Conservation (phyloP, 352 stramenopile species). For the Phytophthora kernoviae region DNA sequence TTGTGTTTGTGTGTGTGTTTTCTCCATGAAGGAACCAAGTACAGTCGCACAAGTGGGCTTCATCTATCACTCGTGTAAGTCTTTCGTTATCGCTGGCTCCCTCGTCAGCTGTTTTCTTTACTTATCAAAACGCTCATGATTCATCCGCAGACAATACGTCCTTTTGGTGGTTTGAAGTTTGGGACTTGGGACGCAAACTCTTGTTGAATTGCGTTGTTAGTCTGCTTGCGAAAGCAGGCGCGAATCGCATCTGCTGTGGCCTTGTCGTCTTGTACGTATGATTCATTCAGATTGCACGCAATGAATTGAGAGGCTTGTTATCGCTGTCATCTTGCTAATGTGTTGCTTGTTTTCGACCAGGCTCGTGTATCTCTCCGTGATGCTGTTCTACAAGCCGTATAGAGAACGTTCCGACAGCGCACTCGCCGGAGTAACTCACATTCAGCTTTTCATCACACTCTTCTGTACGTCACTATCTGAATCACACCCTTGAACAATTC, state of each 20-base stretch:
- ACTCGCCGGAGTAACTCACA: conserved; percentile 65
- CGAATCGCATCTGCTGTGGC: conserved; percentile 70
- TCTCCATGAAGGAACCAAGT: conserved; percentile 81
- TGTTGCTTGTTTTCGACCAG: conserved; percentile 23
- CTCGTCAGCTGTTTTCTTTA: background rate
- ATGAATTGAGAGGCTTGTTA: too few relatives aligned
- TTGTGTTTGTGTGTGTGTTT: background rate
- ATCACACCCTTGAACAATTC: background rate
- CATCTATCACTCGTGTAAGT: conserved; percentile 79
- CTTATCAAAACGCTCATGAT: background rate
- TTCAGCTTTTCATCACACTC: conserved; percentile 80
- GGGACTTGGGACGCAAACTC: conserved; percentile 74
- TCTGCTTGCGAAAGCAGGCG: conserved; percentile 61
- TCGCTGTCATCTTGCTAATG: background rate
- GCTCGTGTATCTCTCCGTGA: conserved; percentile 74
- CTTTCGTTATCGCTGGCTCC: background rate
- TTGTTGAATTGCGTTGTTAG: conserved; percentile 73
- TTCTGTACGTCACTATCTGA: conserved; percentile 53
- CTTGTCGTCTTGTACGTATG: conserved; percentile 68
- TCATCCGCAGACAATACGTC: conserved; percentile 43
- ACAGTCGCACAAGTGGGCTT: conserved; percentile 79
- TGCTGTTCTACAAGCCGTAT: conserved; percentile 77
- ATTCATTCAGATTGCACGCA: background rate
- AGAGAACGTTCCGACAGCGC: conserved; percentile 66
- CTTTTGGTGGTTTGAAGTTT: conserved; percentile 86